A percentile compares a stretch with the other conserved stretches of the same genome.
phyloP scores from a whole-genome alignment of 2,329 filamentous ascomycete genomes.

The Thielaviopsis musarum region DNA sequence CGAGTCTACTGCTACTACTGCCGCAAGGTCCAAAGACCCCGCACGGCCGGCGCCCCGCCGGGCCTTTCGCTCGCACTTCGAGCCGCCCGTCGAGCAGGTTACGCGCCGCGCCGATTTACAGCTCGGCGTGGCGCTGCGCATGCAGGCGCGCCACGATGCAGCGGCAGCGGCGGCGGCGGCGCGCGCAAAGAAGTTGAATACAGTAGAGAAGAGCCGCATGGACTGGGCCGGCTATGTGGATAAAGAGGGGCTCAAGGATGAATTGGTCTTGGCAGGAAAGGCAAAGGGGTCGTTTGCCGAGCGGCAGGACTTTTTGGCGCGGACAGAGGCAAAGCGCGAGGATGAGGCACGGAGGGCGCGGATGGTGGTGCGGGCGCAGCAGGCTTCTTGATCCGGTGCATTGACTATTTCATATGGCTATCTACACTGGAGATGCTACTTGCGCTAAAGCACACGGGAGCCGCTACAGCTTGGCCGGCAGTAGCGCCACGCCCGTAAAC shows the following conservation, averaged over 20 bases:
- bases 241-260: slow-evolving; percentile 53
- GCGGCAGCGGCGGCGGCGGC: slow-evolving; percentile 21
- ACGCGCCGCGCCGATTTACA: slow-evolving; percentile 38
- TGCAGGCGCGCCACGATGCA: slow-evolving; percentile 30
- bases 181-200: slow-evolving; percentile 44
- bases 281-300: slow-evolving; percentile 46
- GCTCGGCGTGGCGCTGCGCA: slow-evolving; percentile 33
- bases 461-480: slow-evolving; percentile 11
- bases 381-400: background rate
- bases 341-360: slow-evolving; percentile 41
- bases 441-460: too few relatives aligned
- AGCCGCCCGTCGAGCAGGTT: slow-evolving; percentile 32
- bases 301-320: slow-evolving; percentile 46
- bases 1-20: background rate
- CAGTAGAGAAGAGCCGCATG: slow-evolving; percentile 55
- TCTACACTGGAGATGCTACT: background rate
- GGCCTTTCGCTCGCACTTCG: slow-evolving; percentile 47
- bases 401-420: slow-evolving; percentile 1
- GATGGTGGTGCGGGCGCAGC: slow-evolving; percentile 20
- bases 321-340: slow-evolving; percentile 45
- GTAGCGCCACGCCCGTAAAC: slow-evolving; percentile 33
- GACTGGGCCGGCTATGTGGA: slow-evolving; percentile 59
- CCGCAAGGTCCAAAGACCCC: background rate
- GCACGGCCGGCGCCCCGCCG: slow-evolving; percentile 28
- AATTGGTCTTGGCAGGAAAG: slow-evolving; percentile 46